Evolutionary conservation across 805 yeast genomes (phyloP), one percentile per base, ranked within the genome.

Genomic region (Saccharomycopsis schoenii): DNA sequence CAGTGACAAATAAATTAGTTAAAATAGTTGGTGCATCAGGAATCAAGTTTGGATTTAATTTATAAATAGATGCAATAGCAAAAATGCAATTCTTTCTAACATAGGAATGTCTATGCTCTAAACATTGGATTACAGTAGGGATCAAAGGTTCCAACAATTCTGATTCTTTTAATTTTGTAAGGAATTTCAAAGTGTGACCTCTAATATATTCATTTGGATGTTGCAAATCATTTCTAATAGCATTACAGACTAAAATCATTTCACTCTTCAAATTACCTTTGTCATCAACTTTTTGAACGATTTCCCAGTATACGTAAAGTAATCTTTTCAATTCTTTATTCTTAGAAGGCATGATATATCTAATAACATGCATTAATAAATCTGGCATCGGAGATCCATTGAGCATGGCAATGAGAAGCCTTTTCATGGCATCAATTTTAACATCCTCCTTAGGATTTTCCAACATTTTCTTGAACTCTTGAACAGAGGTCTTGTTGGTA

Each of bases 181-280:
- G 80, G 73, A 91, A 93, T 69, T 98, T 84, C 73, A 94, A 79
- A 10, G 98, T 93, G 69, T 90, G 90, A 67, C 99, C 99, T 69
- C 98, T 84, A 66, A 94, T 87, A 72, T 86, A 94, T 75, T 94
- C 99, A 77, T 94, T 94, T 58, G 99, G 97, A 75, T 96, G 99
- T 75, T 92, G 97, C 68, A 94, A 81, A 72, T 94, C 99, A 73
- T 91, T 92, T 74, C 94, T 96, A 69, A 94, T 90, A 59, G 98
- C 97, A 73, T 96, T 96, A 77, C 98, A 94, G 58, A 93, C 98
- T 66, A 94, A 83, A 74, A 96, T 93, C 98, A 94, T 94, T 76
- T 94, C 99, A 73, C 93, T 98, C 76, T 89, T 89, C 80, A 96
- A 82, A 73, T 89, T 90, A 3, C 98, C 98, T 59, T 87, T 87